Base-by-base conservation (phyloP, 805 yeast species). In the Wickerhamomyces sydowiorum region DNA sequence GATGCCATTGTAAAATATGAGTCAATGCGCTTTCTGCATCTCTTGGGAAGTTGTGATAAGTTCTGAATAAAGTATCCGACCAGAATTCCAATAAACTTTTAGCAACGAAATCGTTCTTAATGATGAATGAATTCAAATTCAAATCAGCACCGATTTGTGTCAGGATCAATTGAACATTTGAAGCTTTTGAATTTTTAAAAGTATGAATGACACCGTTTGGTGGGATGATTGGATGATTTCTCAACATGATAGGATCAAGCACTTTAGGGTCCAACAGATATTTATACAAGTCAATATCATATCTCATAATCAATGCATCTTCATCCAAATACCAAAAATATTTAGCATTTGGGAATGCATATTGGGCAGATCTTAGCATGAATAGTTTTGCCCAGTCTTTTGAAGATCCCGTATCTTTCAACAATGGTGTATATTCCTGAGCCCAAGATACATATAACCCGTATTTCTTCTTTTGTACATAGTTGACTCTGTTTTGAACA, bases 1-100 rank as follows among this genome's bases (percentile, higher is more conserved):
- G 96, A 59, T 91, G 99, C 99, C 98, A 93, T 62, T 88, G 97
- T 51, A 89, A 69, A 36, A 89, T 69, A 59, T 93, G 98, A n/a
- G 86, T 75, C 34, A 91, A 57, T 0, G 93, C 90, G n/a, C 75
- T 71, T 44, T 76, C 78, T 5, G 80, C 83, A 41, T 75, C 74
- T 28, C 59, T 49, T 13, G 75, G 74, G 63, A 86, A 86, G 43
- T 73, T 73, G 35, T 54, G 55, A 64, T 84, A 88, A 38, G 74
- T 71, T 57, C 86, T 73, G 57, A 78, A 81, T 37, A 88, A 69
- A 20, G 80, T 78, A 58, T 87, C 93, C 27, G 74, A 61, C 89
- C 96, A 83, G 50, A 77, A 73, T 59, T 89, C 96, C n/a, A 90
- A 53, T 39, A 88, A 69, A 1, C 84, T 76, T 54, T 73, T 76